Percentiles rank a stretch among this genome's conserved stretches.
Conservation (phyloP, 768 basidiomycete genomes). For the Tulasnella sp. region DNA sequence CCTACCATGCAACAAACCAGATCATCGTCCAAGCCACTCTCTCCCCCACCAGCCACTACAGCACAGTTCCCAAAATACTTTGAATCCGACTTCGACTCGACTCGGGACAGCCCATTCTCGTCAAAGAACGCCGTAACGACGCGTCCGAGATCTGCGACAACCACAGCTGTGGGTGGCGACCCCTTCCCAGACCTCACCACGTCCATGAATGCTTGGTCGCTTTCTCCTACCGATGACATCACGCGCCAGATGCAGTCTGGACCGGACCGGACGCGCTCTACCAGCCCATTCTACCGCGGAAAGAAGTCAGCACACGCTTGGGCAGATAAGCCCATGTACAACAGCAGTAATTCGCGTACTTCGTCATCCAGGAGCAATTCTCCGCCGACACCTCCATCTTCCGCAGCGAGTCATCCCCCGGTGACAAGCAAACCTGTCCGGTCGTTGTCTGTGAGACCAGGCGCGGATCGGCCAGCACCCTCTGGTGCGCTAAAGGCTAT, state of each 20-base stretch:
- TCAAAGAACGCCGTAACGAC: background rate
- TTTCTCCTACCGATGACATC: too few relatives aligned
- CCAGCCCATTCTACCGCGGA: background rate
- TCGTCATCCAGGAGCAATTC: background rate
- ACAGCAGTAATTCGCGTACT: background rate
- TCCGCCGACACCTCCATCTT: background rate
- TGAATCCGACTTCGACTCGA: slow-evolving; percentile 15
- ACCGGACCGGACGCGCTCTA: too few relatives aligned
- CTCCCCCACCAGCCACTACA: background rate
- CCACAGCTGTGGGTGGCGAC: background rate
- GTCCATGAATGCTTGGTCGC: background rate
- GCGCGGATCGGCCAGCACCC: background rate
- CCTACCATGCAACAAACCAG: background rate
- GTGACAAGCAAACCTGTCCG: background rate
- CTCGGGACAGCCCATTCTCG: background rate
- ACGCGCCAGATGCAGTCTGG: background rate
- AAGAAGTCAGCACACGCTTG: background rate
- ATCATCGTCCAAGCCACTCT: background rate
- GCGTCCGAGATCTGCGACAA: too few relatives aligned
- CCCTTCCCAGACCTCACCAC: background rate
- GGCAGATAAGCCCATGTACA: background rate
- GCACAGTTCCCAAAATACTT: slow-evolving; percentile 13
- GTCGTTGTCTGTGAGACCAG: slow-evolving; percentile 7
- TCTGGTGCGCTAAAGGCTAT: slow-evolving; percentile 8
- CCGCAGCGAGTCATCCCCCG: background rate